Conservation (phyloP, 148 eudicot genomes). For the Vaccinium myrtillus region DNA sequence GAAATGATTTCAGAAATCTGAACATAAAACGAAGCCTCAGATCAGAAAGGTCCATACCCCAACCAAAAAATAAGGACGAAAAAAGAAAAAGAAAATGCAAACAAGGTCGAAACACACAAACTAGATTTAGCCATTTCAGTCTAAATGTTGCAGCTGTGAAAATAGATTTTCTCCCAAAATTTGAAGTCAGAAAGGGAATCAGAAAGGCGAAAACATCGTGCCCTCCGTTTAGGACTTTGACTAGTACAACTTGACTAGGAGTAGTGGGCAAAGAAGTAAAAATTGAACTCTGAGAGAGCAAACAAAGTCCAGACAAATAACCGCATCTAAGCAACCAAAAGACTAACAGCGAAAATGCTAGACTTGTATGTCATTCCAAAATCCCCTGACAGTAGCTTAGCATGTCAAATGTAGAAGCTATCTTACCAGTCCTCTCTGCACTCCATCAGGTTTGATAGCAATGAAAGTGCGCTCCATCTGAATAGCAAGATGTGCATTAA, state of each 20-base stretch:
- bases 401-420: background rate
- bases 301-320: background rate
- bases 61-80: background rate
- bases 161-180: background rate
- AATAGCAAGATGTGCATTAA: background rate
- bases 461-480: constrained; percentile 96
- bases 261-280: background rate
- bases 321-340: background rate
- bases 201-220: background rate
- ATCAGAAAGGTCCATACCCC: background rate
- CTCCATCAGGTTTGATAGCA: constrained; percentile 99
- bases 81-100: background rate
- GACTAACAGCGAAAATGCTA: background rate
- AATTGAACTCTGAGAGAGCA: background rate
- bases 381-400: background rate
- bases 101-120: background rate
- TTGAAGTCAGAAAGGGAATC: background rate
- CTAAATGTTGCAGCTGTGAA: background rate
- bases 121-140: background rate
- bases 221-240: background rate
- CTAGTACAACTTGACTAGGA: background rate
- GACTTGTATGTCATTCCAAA: background rate
- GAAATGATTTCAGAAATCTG: constrained; percentile 91
- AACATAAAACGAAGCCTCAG: constrained; percentile 13
- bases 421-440: constrained; percentile 94